A percentile compares a stretch with the other conserved stretches of the same genome.
Evolutionary conservation across 1,139 yeast genomes (phyloP).

Genomic region (Scheffersomyces illinoinensis): DNA sequence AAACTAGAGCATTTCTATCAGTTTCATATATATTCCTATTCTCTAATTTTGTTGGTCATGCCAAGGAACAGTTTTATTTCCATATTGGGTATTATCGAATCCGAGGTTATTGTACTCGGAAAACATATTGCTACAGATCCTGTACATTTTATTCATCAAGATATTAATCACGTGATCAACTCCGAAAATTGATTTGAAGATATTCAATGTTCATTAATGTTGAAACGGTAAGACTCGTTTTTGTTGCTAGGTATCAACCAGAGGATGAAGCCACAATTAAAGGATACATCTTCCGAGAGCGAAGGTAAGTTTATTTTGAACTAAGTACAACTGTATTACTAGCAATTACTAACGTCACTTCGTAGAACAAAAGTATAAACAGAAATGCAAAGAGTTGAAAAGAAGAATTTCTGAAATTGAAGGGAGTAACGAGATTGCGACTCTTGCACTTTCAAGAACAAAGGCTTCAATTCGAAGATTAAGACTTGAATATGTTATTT

Average conservation of each 20-base stretch:
- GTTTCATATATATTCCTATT: no score
- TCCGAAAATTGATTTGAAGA: neutral
- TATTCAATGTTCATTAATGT: neutral
- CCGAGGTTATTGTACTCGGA: no score
- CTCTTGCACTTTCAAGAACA: conserved; percentile 78
- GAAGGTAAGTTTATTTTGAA: conserved; percentile 34
- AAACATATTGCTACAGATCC: no score
- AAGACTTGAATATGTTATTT: conserved; percentile 77
- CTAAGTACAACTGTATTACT: neutral
- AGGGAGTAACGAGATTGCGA: conserved; percentile 74
- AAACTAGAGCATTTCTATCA: no score
- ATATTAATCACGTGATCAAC: neutral
- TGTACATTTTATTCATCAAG: no score
- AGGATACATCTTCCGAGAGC: conserved; percentile 41
- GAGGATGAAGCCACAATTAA: conserved; percentile 8
- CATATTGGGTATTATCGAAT: no score
- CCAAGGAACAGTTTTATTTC: no score
- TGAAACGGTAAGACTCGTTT: neutral
- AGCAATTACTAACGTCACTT: neutral
- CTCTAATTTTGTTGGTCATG: no score
- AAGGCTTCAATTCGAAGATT: conserved; percentile 75
- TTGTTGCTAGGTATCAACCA: neutral
- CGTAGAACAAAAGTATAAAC: conserved; percentile 48
- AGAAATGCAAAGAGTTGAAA: conserved; percentile 72
- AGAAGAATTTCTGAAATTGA: conserved; percentile 74